Conservation (phyloP, 164 flowering plant species). For the Amborella trichopoda region DNA sequence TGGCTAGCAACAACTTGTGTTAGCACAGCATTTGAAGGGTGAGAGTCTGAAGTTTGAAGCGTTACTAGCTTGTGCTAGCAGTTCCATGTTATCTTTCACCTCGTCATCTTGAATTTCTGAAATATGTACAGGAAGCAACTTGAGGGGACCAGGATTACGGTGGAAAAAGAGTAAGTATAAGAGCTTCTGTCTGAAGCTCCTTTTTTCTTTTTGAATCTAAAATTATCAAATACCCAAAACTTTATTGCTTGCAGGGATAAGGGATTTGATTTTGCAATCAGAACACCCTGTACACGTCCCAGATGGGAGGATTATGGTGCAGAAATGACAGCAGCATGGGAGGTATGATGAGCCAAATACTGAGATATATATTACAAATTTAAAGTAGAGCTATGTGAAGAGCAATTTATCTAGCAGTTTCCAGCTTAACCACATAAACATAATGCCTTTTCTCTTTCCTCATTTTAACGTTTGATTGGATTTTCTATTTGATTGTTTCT, state of each 20-base stretch:
- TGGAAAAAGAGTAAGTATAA: conserved; percentile 49
- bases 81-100: background rate
- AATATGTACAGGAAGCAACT: conserved; percentile 62
- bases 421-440: no score
- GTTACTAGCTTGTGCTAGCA: no score
- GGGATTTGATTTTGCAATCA: conserved; percentile 77
- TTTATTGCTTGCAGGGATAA: conserved; percentile 33
- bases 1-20: conserved; percentile 89
- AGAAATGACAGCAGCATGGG: conserved; percentile 92
- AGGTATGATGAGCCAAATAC: conserved; percentile 64
- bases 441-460: no score
- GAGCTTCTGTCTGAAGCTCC: no score
- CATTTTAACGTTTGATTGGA: no score
- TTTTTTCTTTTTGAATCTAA: no score
- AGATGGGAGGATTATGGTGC: conserved; percentile 93
- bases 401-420: no score
- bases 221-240: no score
- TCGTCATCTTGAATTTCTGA: conserved; percentile 6
- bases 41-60: conserved; percentile 11
- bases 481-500: no score
- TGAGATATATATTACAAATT: no score
- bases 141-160: conserved; percentile 89
- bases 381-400: no score
- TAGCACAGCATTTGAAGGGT: conserved; percentile 87
- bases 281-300: conserved; percentile 86